phyloP scores from a whole-genome alignment of 148 eudicot species.

The Persicaria tinctoria region DNA sequence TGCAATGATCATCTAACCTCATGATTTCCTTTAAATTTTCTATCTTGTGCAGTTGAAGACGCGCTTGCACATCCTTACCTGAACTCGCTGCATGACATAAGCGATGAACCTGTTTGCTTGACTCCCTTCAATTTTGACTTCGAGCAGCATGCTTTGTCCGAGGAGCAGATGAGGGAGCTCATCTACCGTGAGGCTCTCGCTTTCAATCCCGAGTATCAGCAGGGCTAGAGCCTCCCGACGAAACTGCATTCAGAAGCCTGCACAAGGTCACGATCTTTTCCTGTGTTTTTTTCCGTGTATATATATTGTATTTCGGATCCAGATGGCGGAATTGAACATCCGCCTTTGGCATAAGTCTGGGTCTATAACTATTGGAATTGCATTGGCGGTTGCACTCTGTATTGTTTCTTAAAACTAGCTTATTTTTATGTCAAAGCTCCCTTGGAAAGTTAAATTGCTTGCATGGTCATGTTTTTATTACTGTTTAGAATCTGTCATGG shows the following conservation, averaged over 20 bases:
- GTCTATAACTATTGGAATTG: constrained; percentile 10
- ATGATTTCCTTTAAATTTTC: neutral
- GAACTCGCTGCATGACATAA: constrained; percentile 71
- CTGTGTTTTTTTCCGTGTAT: neutral
- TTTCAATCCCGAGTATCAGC: constrained; percentile 76
- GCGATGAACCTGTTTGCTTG: constrained; percentile 76
- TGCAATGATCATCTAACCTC: constrained; percentile 1
- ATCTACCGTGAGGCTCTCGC: constrained; percentile 88
- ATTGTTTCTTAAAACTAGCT: neutral
- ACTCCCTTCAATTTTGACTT: constrained; percentile 79
- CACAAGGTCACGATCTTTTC: constrained; percentile 4
- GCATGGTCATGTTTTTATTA: neutral
- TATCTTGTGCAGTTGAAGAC: constrained; percentile 59
- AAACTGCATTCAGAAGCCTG: neutral
- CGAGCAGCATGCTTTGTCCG: constrained; percentile 77
- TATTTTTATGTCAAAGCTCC: neutral
- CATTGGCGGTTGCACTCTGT: constrained; percentile 4
- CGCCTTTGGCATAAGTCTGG: constrained; percentile 6
- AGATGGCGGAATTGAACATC: constrained; percentile 2
- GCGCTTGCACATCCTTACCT: constrained; percentile 90
- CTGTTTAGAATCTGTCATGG: neutral
- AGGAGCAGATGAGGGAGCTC: constrained; percentile 93
- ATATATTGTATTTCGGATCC: constrained; percentile 10
- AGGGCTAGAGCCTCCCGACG: neutral
- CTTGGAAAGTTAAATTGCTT: neutral